Conservation (phyloP, 495 filamentous ascomycete genomes). For the Neurospora discreta region DNA sequence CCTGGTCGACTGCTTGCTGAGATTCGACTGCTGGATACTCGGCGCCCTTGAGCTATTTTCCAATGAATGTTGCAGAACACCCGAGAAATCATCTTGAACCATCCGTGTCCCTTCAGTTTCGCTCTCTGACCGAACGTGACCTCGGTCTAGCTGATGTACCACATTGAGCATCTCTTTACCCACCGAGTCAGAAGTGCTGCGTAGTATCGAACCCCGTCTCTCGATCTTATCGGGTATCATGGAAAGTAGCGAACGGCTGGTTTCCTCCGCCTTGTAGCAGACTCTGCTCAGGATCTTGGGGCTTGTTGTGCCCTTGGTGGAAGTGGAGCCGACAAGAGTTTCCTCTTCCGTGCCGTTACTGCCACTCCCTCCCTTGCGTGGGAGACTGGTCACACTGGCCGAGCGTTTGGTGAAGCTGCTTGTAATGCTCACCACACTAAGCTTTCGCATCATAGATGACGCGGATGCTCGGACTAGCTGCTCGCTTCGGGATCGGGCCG, state of each 20-base stretch:
- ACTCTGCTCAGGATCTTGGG: neutral
- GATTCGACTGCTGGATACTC: constrained; percentile 6
- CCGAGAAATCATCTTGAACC: neutral
- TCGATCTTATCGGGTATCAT: constrained; percentile 31
- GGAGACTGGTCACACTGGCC: constrained; percentile 18
- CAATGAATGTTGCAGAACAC: constrained; percentile 2
- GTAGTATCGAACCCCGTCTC: constrained; percentile 5
- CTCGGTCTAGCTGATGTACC: constrained; percentile 1
- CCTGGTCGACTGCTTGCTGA: constrained; percentile 13
- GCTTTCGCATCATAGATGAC: constrained; percentile 70
- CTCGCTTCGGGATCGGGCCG: constrained; percentile 48
- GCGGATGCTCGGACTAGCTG: constrained; percentile 56
- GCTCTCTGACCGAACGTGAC: neutral
- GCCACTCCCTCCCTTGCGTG: constrained; percentile 5
- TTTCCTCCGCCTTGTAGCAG: constrained; percentile 2
- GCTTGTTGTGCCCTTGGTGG: neutral
- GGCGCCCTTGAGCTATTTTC: constrained; percentile 8
- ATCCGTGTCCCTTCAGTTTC: neutral
- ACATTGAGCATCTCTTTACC: constrained; percentile 1
- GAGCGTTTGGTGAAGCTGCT: constrained; percentile 54
- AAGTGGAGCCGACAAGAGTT: neutral
- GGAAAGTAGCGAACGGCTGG: constrained; percentile 12
- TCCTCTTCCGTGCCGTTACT: constrained; percentile 5
- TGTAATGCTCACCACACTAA: constrained; percentile 63
- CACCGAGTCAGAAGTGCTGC: neutral